Evolutionary conservation across 345 rosid genomes (phyloP), one percentile per base, ranked within the genome.

Genomic region (Zanthoxylum bungeanum): DNA sequence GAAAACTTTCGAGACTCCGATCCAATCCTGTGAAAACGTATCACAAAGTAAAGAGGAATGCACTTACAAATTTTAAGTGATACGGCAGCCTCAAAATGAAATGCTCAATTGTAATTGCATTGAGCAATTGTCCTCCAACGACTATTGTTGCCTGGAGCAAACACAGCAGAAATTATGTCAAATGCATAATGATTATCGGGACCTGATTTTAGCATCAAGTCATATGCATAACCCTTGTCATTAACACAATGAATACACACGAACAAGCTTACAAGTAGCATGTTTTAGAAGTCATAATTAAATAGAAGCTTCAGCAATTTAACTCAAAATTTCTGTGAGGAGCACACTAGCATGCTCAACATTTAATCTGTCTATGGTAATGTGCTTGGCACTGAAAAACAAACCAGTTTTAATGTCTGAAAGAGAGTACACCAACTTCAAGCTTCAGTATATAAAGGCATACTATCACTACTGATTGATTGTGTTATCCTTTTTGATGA

Each of bases 31-130:
- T 39, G 66, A 19, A 17, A 37, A 58, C 36, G 57, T 22, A 66
- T 17, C 4, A 63, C 21, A 64, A 31, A 58, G 36, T 21, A 3
- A 53, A 55, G 33, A 73, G 42, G 11, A n/a, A 31, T 61, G 7
- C 30, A 78, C 98, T 89, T 63, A 88, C 98, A 58, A 92, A 92
- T 77, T 92, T 95, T 50, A 89, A 83, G 75, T 92, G 98, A 77
- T 88, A 95, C 30, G 99, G 97, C 62, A 95, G 86, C 72, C 99
- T 88, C 85, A 91, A 72, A 72, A 95, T 89, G 84, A 91, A 95
- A 79, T 89, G 98, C 79, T 95, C 98, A 0, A 95, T 92, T 47
- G 96, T 91, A 59, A 89, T 85, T 19, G 99, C 91, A 71, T 84
- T 92, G 49, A 95, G 85, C 60, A 84, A 69, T 72, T 83, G 88